Evolutionary conservation across 148 eudicot genomes (phyloP), one percentile per base, ranked within the genome.

Genomic region (Cornus suecica): DNA sequence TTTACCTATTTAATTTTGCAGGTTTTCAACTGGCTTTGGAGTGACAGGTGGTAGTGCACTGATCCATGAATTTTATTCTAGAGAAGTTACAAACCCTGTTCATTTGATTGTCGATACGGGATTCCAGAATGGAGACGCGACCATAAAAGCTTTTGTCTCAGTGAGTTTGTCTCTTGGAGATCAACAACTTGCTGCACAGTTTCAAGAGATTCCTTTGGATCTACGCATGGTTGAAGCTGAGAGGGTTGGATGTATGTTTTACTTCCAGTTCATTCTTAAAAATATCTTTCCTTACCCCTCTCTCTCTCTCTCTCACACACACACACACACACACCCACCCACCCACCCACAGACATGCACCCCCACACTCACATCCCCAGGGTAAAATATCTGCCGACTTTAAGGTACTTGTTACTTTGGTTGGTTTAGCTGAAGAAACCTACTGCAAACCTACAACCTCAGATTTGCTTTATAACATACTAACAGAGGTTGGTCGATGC

Each of bases 1-100:
- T 58, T 22, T 15, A 61, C 24, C 27, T 8, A n/a, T 27, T 30
- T 24, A 26, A 14, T 29, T 30, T 2, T 64, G 45, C 87, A 94
- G 98, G 98, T 94, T 91, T 80, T 95, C 99, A 70, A 95, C 99
- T 66, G 99, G 99, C 2, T 93, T 86, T 81, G 97, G 94, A 69
- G 94, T 89, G 65, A 84, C 97, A 1, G 97, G 89, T n/a, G 98
- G 97, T 16, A 93, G 98, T 80, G 97, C 90, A 29, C 77, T 93
- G 81, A 90, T 96, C 73, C 99, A 96, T 79, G 97, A 91, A 28
- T 96, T 96, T 70, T 96, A 89, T 76, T 84, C 98, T 48, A 83
- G 92, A 84, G 99, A 95, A 85, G 91, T 85, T 58, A 15, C 92
- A 69, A 92, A 85, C 62, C 94, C 97, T 62, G 77, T 95, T 66